Evolutionary conservation across 2,329 filamentous ascomycete genomes (phyloP), one percentile per base, ranked within the genome.

Genomic region (Paecilomyces dactylethromorphus): DNA sequence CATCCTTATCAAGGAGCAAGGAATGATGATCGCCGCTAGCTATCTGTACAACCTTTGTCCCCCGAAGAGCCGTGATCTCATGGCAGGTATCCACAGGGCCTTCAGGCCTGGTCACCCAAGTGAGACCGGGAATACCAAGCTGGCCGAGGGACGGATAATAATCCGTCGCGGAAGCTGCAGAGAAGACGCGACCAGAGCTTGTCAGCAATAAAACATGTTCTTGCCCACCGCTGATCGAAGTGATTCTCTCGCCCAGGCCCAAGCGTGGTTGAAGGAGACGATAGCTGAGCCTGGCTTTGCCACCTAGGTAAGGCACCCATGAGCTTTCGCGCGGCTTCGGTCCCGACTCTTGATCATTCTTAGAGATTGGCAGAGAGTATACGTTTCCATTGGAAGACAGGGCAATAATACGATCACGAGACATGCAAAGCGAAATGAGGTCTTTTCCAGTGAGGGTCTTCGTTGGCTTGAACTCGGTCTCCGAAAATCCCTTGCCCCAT

Each of bases 181-280:
- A 90, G 74, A 95, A 97, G 33, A 97, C 83, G 49, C 93, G 89
- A 0, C 94, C 94, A 56, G 84, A 84, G 53, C 86, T 91, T 0
- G 93, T 97, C 60, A 97, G 81, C 55, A 99, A 81, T 0, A 97
- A 81, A 32, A 88, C 89, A 72, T 97, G 93, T 69, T 97, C 92
- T 13, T 90, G 81, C 1, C 94, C 94, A 62, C 88, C 86, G 60
- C 85, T 84, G 59, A 97, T 84, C 56, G 91, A 83, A 0, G 84
- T 84, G 7, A 97, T 79, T 59, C 83, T 89, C 74, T 96, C 92
- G 32, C 84, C 85, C 76, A 86, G 87, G 22, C 73, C 76, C 31
- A 94, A 78, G 56, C 82, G 81, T 0, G 91, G 91, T 13, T 85
- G 85, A 57, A 97, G 76, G 22, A 79, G 80, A 57, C 92, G 88